Percentiles rank a stretch among this genome's conserved stretches.
Evolutionary conservation across 805 yeast genomes (phyloP).

Genomic region (Candida railenensis): DNA sequence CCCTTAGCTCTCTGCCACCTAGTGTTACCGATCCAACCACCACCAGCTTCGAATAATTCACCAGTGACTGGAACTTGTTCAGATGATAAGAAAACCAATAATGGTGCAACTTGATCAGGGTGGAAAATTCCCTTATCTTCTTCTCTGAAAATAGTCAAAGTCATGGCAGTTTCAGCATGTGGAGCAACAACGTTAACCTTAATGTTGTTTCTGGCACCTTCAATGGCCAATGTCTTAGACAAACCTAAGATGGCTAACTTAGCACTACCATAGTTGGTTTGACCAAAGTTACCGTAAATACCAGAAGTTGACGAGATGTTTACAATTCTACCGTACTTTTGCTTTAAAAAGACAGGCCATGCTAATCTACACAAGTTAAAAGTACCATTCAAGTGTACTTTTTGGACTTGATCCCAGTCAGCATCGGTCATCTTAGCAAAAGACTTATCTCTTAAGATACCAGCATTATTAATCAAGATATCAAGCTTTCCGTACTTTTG

Average conservation of each 20-base stretch:
- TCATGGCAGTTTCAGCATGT: constrained; percentile 98
- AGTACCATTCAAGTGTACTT: constrained; percentile 82
- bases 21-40: constrained; percentile 94
- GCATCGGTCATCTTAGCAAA: constrained; percentile 79
- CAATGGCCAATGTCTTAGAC: constrained; percentile 82
- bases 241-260: constrained; percentile 86
- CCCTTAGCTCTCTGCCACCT: constrained; percentile 96
- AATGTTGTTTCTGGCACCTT: constrained; percentile 79
- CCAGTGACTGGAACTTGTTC: constrained; percentile 75
- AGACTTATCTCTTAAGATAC: constrained; percentile 87
- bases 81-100: constrained; percentile 75
- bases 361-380: constrained; percentile 81
- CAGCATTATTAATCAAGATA: constrained; percentile 89
- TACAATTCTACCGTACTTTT: constrained; percentile 77
- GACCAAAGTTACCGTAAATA: constrained; percentile 96
- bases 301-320: constrained; percentile 96
- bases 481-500: constrained; percentile 80
- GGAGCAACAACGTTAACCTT: constrained; percentile 87
- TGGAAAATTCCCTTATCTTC: constrained; percentile 81
- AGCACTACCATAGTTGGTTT: constrained; percentile 93
- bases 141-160: constrained; percentile 77
- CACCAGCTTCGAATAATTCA: constrained; percentile 87
- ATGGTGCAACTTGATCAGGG: constrained; percentile 88
- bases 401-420: constrained; percentile 79
- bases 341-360: constrained; percentile 85